Percentiles rank a stretch among this genome's conserved stretches.
These are phyloP conservation scores for Cordyceps cateniannulata DNA, from an alignment of 2,329 filamentous ascomycete genomes.

Conservation along the genomic window DNA sequence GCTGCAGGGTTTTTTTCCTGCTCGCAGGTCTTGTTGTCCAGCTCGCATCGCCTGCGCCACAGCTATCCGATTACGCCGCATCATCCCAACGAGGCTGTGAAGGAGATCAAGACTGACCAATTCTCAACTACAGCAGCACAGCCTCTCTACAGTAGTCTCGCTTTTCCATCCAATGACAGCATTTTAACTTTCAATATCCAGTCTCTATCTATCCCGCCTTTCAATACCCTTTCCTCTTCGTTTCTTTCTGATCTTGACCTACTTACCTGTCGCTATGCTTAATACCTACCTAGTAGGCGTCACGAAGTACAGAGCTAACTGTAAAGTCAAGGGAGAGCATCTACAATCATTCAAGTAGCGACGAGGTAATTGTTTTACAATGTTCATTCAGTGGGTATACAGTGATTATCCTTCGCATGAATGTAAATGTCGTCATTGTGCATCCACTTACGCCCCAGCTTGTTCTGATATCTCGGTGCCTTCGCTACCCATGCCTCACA, in stretches of 20 bases:
- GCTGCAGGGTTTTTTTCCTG: background rate
- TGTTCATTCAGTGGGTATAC: background rate
- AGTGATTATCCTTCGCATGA: background rate
- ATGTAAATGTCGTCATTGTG: background rate
- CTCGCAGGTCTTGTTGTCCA: background rate
- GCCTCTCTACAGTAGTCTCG: background rate
- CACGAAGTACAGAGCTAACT: no score
- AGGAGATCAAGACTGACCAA: background rate
- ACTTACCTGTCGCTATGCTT: no score
- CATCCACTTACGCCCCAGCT: background rate
- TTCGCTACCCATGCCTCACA: background rate
- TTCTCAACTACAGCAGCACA: background rate
- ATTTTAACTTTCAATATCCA: no score
- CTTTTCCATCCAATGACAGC: background rate
- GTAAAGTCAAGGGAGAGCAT: background rate
- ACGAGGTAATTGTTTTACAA: background rate
- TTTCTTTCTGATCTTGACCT: background rate
- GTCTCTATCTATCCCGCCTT: no score
- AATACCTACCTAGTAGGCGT: no score
- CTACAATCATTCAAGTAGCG: no score
- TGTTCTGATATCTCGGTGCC: background rate
- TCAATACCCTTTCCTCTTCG: background rate
- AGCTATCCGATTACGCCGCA: background rate
- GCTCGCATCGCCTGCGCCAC: background rate
- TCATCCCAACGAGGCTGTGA: slow-evolving; percentile 4